Evolutionary conservation across 345 rosid species (phyloP).

Genomic region (Brassica juncea): DNA sequence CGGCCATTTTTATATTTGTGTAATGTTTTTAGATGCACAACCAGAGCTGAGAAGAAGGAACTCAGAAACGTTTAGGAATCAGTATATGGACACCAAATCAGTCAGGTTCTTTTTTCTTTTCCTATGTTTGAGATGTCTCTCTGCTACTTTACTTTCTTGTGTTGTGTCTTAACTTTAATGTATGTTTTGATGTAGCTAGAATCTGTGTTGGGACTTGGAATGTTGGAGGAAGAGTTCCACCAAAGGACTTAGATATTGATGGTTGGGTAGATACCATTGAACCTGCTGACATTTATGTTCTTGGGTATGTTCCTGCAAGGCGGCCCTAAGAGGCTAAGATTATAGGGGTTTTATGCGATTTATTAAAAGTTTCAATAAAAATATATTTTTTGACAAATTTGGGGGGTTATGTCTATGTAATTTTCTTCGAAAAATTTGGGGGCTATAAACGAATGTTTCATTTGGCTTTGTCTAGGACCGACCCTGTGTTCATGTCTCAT

Average conservation of each 20-base stretch:
- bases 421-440: no score
- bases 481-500: not conserved
- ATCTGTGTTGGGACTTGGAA: slow-evolving; percentile 78
- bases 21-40: slow-evolving; percentile 21
- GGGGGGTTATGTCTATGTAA: no score
- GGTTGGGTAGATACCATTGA: slow-evolving; percentile 65
- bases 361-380: no score
- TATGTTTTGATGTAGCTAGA: slow-evolving; percentile 42
- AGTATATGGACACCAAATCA: slow-evolving; percentile 77
- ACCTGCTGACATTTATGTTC: slow-evolving; percentile 79
- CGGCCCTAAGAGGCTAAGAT: no score
- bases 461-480: no score
- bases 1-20: not conserved
- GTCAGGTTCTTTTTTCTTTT: slow-evolving; percentile 47
- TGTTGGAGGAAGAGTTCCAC: slow-evolving; percentile 79
- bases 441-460: no score
- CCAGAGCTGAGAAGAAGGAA: slow-evolving; percentile 59
- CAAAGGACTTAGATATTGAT: slow-evolving; percentile 69
- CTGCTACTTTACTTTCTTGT: not conserved
- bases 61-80: slow-evolving; percentile 80
- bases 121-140: not conserved
- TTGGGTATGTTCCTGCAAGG: slow-evolving; percentile 50
- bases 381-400: no score
- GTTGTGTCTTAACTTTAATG: not conserved
- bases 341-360: no score